Conservation (phyloP, 139 green algal genomes). For the Chlorella sp. region DNA sequence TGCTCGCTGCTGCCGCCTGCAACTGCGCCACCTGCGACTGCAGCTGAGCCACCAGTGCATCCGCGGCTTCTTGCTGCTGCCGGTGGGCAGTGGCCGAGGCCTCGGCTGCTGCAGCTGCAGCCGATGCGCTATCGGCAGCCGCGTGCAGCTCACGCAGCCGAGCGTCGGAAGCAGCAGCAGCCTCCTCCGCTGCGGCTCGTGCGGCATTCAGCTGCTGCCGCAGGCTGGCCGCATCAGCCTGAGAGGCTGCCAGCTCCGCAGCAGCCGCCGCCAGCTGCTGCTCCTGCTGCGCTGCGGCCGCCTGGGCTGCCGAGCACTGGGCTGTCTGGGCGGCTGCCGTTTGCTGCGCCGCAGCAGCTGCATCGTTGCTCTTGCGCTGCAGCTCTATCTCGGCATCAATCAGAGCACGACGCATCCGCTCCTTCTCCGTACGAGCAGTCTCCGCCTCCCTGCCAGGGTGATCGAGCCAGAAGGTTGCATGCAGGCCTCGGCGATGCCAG, state of each 20-base stretch:
- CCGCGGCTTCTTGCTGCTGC: constrained; percentile 4
- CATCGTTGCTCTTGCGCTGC: constrained; percentile 2
- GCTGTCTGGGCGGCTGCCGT: background rate
- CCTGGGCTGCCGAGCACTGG: background rate
- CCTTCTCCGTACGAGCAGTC: background rate
- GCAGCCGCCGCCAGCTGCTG: background rate
- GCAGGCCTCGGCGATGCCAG: too few relatives aligned
- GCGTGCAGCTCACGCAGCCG: background rate
- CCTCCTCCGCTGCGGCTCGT: background rate
- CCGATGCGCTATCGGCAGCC: background rate
- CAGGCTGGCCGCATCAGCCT: constrained; percentile 6
- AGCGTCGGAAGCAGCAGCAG: background rate
- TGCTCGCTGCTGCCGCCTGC: background rate
- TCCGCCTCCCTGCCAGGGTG: background rate
- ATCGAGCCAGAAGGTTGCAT: too few relatives aligned
- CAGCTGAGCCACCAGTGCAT: constrained; percentile 9
- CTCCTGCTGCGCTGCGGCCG: background rate
- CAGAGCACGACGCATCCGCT: constrained; percentile 18
- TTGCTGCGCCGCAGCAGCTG: constrained; percentile 1
- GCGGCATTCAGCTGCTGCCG: constrained; percentile 10
- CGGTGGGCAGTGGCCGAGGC: background rate
- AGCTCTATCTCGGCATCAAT: constrained; percentile 39
- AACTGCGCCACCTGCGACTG: constrained; percentile 2
- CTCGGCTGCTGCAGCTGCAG: background rate
- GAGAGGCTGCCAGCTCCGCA: background rate